phyloP scores from a whole-genome alignment of 345 rosid genomes.

The Syzygium grande region DNA sequence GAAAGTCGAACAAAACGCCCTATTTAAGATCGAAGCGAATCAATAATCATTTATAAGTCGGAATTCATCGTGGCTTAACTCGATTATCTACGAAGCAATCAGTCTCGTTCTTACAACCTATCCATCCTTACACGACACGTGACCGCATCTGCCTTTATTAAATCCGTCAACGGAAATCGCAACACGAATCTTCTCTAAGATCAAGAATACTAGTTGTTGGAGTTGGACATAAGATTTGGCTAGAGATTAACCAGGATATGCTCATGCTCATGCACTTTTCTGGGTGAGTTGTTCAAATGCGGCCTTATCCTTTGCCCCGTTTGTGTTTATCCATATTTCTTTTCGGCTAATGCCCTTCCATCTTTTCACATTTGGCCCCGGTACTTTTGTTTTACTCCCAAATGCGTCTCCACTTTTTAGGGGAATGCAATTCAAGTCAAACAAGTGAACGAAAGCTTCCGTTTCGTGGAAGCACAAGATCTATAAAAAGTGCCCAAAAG shows the following conservation, averaged over 20 bases:
- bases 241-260: neutral
- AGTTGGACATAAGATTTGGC: neutral
- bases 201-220: neutral
- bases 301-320: neutral
- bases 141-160: neutral
- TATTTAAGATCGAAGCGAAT: neutral
- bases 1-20: neutral
- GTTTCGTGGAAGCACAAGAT: neutral
- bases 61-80: neutral
- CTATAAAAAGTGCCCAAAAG: neutral
- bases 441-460: neutral
- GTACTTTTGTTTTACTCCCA: neutral
- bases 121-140: rapidly evolving
- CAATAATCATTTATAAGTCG: neutral
- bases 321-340: neutral
- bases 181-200: neutral
- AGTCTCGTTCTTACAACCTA: neutral
- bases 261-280: neutral
- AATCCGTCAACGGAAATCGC: neutral
- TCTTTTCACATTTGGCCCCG: neutral
- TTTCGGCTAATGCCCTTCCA: neutral
- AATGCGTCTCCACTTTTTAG: neutral
- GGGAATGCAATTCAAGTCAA: neutral
- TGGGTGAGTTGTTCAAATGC: neutral
- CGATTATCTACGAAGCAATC: rapidly evolving